Evolutionary conservation across 108 stramenopile species (phyloP), one percentile per base, ranked within the genome.

Genomic region (Cylindrotheca closterium): DNA sequence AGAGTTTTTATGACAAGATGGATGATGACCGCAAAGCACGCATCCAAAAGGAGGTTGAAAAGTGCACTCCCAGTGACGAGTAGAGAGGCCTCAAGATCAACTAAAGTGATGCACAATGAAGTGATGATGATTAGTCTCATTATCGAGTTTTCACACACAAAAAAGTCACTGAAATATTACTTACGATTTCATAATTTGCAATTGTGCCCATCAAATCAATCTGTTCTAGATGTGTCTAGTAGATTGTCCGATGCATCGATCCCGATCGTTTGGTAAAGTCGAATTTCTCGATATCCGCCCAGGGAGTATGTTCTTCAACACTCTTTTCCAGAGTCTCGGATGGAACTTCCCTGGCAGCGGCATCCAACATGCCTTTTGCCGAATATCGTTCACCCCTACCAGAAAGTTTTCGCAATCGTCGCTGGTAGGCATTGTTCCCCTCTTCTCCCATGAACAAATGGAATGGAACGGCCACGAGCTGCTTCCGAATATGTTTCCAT

Each of bases 371-470:
- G 28, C 46, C 25, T 15, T 15, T 4, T 19, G 55, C 33, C 7
- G 67, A 29, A 32, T 68, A 52, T 7, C 34, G 30, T 18, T 55
- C 51, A 28, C 67, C 18, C 15, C 37, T 42, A 10, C 10, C 37
- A 10, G 7, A 10, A 22, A 79, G 54, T 30, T 75, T 75, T 3
- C 48, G 26, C 0, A 79, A 25, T 17, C 69, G 67, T 15, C 79
- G 74, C 49, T 79, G 79, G 51, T 64, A 79, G 3, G 24, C 48
- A 25, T 70, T 73, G 42, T 71, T 75, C 22, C 79, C 79, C 19
- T 59, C 58, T 60, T 75, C 73, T 22, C 79, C 79, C 27, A 55
- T 49, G 49, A 75, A 71, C 21, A 79, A 61, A 45, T 68, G 63
- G 55, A 60, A 79, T 5, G 74, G 55, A 2, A 53, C 62, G 8